Evolutionary conservation across 2,329 filamentous ascomycete species (phyloP).

Genomic region (Aspergillus floridensis): DNA sequence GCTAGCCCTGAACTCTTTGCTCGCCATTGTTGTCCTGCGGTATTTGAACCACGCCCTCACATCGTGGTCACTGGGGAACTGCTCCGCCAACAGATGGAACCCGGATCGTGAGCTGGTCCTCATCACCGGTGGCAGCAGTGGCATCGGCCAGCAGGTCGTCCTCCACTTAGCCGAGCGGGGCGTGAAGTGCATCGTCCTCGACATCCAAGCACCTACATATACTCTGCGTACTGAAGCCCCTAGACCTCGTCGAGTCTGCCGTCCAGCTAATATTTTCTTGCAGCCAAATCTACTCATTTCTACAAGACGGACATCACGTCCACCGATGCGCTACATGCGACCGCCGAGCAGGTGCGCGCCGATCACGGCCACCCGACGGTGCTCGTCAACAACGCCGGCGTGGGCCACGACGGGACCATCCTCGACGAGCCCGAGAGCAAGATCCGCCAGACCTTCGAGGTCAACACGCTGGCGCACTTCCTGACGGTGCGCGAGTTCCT

Average conservation of each 20-base stretch:
- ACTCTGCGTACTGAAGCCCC: constrained; percentile 18
- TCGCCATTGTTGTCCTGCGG: background rate
- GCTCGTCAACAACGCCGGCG: constrained; percentile 52
- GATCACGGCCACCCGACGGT: constrained; percentile 47
- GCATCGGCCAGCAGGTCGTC: constrained; percentile 36
- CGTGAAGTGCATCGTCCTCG: constrained; percentile 31
- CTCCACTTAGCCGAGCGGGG: constrained; percentile 25
- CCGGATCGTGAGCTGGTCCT: constrained; percentile 29
- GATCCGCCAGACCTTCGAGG: constrained; percentile 51
- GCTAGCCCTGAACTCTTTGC: background rate
- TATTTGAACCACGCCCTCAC: background rate
- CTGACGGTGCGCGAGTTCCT: constrained; percentile 53
- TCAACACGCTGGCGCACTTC: constrained; percentile 54
- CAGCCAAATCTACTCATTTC: constrained; percentile 21
- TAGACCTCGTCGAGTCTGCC: background rate
- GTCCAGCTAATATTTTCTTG: background rate
- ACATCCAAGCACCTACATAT: constrained; percentile 30
- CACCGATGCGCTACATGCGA: constrained; percentile 28
- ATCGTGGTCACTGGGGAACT: background rate
- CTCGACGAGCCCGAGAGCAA: constrained; percentile 45
- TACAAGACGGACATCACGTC: constrained; percentile 41
- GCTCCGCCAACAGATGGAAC: constrained; percentile 16
- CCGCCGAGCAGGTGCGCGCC: constrained; percentile 39
- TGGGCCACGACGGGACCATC: constrained; percentile 48
- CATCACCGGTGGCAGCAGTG: constrained; percentile 33